Base-by-base conservation (phyloP, 2,329 filamentous ascomycete genomes). In the Aureobasidium namibiae region DNA sequence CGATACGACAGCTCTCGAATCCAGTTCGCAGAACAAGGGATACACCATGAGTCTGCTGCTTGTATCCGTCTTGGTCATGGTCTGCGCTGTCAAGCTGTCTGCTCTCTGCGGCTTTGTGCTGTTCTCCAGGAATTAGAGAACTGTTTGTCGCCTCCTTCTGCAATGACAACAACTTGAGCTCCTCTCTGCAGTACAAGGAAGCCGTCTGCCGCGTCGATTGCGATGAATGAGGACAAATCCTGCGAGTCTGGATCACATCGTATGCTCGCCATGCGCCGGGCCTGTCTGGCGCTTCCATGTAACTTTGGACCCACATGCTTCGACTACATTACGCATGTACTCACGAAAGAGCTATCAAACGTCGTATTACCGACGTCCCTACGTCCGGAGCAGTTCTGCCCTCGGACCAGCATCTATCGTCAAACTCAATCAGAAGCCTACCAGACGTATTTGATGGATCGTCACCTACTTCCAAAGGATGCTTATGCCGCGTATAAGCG, bases 31-130 rank as follows among this genome's bases (percentile, higher is more conserved):
- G 13, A 10, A 4, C 29, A 29, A 4, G 33, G 11, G 21, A 41
- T 16, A 54, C 34, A 14, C 42, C 31, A 59, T 59, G 56, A 50
- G 38, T 34, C 18, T 46, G n/a, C 26, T 59, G 6, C 56, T 59
- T 11, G 10, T 59, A 3, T 59, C 56, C 14, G 26, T 42, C 21
- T 24, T 59, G 44, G 29, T 29, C 34, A 42, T 42, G 23, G 36
- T 59, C 9, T 59, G 44, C 34, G 34, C 24, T 18, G 36, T 59
- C 56, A 59, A 59, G 10, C 11, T 50, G 26, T 45, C 45, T 6
- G 45, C 56, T n/a, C 33, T 50, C 5, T 49, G 33, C 26, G 24
- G 44, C 44, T 59, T 31, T 26, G 31, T 59, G 34, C 45, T 59
- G 11, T 59, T 59, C 8, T 49, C 34, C 2, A 42, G 31, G 54